Evolutionary conservation across 1,139 yeast species (phyloP), one percentile per base, ranked within the genome.

Genomic region (Geotrichum citri-aurantii): DNA sequence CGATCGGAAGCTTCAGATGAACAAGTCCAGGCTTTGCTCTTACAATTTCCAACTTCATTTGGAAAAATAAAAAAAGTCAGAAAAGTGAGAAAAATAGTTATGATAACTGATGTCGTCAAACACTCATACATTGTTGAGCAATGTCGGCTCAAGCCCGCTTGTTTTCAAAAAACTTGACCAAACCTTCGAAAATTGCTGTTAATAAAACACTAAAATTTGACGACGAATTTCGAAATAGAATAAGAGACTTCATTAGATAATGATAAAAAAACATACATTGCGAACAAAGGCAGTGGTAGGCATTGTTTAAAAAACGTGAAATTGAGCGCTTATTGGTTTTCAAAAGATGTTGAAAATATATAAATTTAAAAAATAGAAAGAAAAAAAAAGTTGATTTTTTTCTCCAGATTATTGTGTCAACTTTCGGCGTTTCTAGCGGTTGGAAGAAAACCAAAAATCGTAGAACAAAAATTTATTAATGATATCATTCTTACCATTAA

Each of bases 131-230:
- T 66, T 66, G 23, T 66, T 65, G 50, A 73, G 61, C 52, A 73
- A 62, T 4, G 73, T 65, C 3, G 77, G 73, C 62, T 73, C 77
- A 51, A 74, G 68, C 19, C 77, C 77, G 51, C 75, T 69, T n/a
- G 65, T 62, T 31, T 65, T 58, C 55, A 72, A 59, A 63, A 74
- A 74, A 55, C 71, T 71, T 23, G 64, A 59, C 76, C 76, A 74
- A 44, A 73, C 76, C 71, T 66, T 44, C 11, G 10, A 12, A 26
- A 40, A 24, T 37, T 1, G n/a, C 17, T 11, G 31, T 51, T n/a
- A 37, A 12, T 21, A 27, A n/a, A 17, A 11, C 12, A 5, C 27
- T n/a, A 21, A 48, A 2, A 26, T 11, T 19, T 11, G 21, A 31
- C 37, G 17, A 42, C n/a, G 42, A 27, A 14, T 49, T n/a, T 12